Base-by-base conservation (phyloP, 2,329 filamentous ascomycete species). In the Penicillium fuscoglaucum region DNA sequence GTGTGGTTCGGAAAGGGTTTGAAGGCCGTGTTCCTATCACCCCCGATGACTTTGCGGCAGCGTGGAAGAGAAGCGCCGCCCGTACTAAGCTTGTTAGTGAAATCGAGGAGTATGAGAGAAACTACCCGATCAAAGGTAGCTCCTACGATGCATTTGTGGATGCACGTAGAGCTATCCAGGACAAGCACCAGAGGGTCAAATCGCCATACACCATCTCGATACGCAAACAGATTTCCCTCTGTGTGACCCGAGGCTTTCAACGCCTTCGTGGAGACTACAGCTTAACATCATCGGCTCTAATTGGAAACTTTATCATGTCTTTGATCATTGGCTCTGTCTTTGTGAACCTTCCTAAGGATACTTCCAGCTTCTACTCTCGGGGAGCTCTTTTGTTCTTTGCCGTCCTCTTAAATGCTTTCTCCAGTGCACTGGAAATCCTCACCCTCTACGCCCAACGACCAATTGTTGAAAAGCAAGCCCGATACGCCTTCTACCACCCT, bases 401-500 rank as follows among this genome's bases (percentile, higher is more conserved):
- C 62, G 86, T 91, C 68, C 80, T 96, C 53, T 86, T 93, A 80
- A 95, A 92, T 73, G 90, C 90, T 43, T 93, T 93, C 66, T 81
- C 86, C 58, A 88, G 85, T 68, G 87, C 88, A 46, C 56, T n/a
- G 0, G 60, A 87, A 81, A 95, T 96, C 71, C 76, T 95, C 35
- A 92, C 90, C 0, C 82, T 96, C 5, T 97, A 95, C 71, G 85
- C 90, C 2, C 92, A 96, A 83, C 88, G 93, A 39, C 89, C 90
- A 1, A 96, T 96, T 67, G 91, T 97, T 60, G 91, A 96, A 72
- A 96, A 96, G 73, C 93, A 97, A 67, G 79, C 83, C 56, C 86
- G 89, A 58, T 96, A 96, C 72, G 91, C 92, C 19, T 82, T 96
- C 19, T 96, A 96, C 68, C 93, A 96, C 69, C 91, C 93, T 0